These are phyloP conservation scores for Carallia brachiata DNA, from an alignment of 345 rosid species.

Conservation along the genomic window DNA sequence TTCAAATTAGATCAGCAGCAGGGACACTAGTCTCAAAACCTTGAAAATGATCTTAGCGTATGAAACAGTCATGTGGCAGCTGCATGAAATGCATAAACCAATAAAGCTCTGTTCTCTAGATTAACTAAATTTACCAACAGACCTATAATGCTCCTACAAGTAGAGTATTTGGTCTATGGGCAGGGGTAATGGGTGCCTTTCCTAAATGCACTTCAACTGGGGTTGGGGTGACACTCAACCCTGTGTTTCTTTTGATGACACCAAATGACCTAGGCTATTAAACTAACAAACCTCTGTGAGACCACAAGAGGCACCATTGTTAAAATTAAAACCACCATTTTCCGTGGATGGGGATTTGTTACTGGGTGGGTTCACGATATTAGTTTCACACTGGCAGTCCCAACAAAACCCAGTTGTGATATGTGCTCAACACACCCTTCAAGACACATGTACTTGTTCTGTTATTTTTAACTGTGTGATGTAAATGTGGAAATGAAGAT, in stretches of 20 bases:
- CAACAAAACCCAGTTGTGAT: not conserved
- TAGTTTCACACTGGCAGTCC: not conserved
- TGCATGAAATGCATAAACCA: not conserved
- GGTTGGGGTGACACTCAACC: no score
- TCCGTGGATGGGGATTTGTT: not conserved
- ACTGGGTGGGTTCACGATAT: not conserved
- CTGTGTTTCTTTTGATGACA: no score
- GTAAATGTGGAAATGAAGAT: not conserved
- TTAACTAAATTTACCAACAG: not conserved
- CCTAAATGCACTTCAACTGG: no score
- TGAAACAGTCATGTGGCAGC: conserved; percentile 1
- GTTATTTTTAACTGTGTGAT: not conserved
- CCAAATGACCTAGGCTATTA: no score
- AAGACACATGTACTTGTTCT: not conserved
- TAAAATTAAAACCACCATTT: not conserved
- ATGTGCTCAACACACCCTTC: not conserved
- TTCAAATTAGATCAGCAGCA: not conserved
- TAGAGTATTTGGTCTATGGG: not conserved
- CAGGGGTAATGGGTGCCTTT: no score
- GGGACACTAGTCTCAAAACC: conserved; percentile 1
- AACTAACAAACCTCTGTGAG: no score
- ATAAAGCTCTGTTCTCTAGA: not conserved
- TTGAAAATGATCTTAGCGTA: not conserved
- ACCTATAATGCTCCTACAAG: conserved; percentile 1
- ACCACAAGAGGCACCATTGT: no score